Conservation (phyloP, 2,329 filamentous ascomycete genomes). For the Fusarium pilosicola region DNA sequence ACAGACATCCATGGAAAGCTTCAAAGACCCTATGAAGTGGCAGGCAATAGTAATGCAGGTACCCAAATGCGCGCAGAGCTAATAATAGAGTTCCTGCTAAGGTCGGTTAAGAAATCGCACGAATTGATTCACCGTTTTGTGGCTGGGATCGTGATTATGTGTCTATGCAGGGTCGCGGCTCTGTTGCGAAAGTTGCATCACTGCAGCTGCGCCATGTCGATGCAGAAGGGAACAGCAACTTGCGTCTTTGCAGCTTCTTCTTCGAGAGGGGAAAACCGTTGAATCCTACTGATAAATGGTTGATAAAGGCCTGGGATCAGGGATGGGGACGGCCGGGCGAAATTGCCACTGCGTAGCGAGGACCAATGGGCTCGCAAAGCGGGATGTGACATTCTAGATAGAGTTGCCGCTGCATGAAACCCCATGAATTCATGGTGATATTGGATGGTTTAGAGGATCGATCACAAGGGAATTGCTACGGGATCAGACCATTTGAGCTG, state of each 20-base stretch:
- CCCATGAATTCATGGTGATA: not conserved
- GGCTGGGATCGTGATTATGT: not conserved
- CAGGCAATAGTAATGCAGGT: slow-evolving; percentile 17
- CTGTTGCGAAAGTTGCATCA: not conserved
- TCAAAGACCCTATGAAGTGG: not conserved
- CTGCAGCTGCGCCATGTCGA: slow-evolving; percentile 6
- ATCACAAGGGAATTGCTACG: not conserved
- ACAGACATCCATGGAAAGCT: not conserved
- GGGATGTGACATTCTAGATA: slow-evolving; percentile 21
- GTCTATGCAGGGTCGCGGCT: slow-evolving; percentile 16
- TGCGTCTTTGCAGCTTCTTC: slow-evolving; percentile 1
- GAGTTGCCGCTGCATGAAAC: slow-evolving; percentile 23
- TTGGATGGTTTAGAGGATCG: not conserved
- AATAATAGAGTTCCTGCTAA: slow-evolving; percentile 18
- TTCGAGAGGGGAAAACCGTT: slow-evolving; percentile 4
- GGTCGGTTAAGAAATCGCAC: slow-evolving; percentile 1
- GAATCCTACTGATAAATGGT: not conserved
- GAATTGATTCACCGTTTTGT: slow-evolving; percentile 6
- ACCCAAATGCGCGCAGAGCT: slow-evolving; percentile 9
- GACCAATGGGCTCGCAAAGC: not conserved
- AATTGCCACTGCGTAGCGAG: not conserved
- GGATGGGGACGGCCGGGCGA: not conserved
- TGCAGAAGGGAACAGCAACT: slow-evolving; percentile 1
- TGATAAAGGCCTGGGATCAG: not conserved
- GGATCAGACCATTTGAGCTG: slow-evolving; percentile 3